Percentiles rank a stretch among this genome's conserved stretches.
phyloP scores from a whole-genome alignment of 257 asterid species.

The Nicotiana paniculata region DNA sequence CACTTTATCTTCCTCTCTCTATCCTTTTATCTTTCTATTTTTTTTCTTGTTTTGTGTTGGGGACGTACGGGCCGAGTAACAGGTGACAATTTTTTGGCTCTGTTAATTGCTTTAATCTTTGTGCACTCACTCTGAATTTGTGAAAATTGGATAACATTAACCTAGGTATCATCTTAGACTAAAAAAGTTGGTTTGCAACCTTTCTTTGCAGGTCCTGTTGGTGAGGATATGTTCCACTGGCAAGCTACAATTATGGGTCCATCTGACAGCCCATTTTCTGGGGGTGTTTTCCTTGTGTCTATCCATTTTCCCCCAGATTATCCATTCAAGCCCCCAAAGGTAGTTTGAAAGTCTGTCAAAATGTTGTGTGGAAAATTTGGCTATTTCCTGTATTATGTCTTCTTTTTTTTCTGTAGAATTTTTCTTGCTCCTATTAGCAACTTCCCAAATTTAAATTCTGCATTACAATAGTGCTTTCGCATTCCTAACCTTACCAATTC shows the following conservation, averaged over 20 bases:
- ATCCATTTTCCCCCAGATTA: constrained; percentile 80
- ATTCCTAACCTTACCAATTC: not conserved
- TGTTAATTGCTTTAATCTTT: not conserved
- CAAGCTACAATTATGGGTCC: constrained; percentile 89
- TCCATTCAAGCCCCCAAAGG: constrained; percentile 88
- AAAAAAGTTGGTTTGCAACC: not conserved
- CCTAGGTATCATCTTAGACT: not conserved
- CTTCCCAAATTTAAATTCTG: no score
- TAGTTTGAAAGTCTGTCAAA: constrained; percentile 1
- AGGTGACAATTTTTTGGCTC: not conserved
- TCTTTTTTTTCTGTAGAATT: not conserved
- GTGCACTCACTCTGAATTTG: not conserved
- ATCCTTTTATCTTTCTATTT: not conserved
- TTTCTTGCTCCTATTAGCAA: not conserved
- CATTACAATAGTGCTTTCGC: no score
- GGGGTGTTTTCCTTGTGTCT: constrained; percentile 59
- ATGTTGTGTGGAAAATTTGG: not conserved
- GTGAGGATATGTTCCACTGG: constrained; percentile 74
- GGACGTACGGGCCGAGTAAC: not conserved
- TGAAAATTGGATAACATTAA: not conserved
- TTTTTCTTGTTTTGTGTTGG: not conserved
- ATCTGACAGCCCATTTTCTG: constrained; percentile 69
- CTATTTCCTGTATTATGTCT: not conserved
- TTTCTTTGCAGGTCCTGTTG: constrained; percentile 55
- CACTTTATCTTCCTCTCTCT: not conserved